Conservation (phyloP, 2,329 filamentous ascomycete species). For the Zasmidium cellare region DNA sequence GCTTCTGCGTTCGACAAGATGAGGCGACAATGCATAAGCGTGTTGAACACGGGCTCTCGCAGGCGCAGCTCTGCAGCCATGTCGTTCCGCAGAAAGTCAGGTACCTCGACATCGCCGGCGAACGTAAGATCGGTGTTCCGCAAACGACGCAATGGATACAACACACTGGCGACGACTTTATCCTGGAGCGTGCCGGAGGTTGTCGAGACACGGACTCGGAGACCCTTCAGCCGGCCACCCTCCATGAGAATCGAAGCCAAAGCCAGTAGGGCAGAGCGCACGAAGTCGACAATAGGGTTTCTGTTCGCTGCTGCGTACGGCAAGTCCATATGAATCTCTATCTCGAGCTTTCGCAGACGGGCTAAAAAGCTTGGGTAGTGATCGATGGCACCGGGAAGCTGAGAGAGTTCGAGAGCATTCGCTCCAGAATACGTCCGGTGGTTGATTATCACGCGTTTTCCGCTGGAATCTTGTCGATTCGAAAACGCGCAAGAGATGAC, state of each 20-base stretch:
- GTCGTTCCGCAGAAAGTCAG: background rate
- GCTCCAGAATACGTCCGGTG: background rate
- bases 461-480: background rate
- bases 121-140: slow-evolving; percentile 4
- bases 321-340: background rate
- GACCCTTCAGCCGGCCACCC: slow-evolving; percentile 7
- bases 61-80: slow-evolving; percentile 8
- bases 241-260: slow-evolving; percentile 20
- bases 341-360: background rate
- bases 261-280: slow-evolving; percentile 4
- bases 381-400: background rate
- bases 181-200: background rate
- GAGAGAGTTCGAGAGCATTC: background rate
- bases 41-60: slow-evolving; percentile 8
- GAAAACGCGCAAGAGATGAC: background rate
- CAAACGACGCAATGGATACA: slow-evolving; percentile 17
- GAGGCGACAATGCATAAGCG: background rate
- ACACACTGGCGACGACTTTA: background rate
- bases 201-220: slow-evolving; percentile 6
- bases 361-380: background rate
- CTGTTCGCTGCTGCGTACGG: background rate
- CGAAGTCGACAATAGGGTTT: background rate
- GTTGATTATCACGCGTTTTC: too few species aligned
- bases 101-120: slow-evolving; percentile 2
- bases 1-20: background rate